Percentiles rank a stretch among this genome's conserved stretches.
phyloP scores from a whole-genome alignment of 2,329 filamentous ascomycete species.

The Cytospora piceae region DNA sequence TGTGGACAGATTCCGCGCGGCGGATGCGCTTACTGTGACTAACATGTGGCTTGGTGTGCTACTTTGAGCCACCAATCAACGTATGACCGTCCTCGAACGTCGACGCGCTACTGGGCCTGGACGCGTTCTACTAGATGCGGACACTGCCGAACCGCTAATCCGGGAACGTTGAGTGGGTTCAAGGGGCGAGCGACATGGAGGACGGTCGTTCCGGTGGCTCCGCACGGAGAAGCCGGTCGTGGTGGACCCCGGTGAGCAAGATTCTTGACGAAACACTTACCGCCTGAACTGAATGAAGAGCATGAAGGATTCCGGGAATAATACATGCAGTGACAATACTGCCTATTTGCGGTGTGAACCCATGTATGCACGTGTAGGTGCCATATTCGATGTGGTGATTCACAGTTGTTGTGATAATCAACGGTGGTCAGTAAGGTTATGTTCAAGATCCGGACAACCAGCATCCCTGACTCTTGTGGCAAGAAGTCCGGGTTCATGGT shows the following conservation, averaged over 20 bases:
- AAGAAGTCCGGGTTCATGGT: neutral
- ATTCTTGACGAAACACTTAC: constrained; percentile 18
- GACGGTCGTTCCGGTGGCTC: constrained; percentile 9
- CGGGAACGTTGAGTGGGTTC: constrained; percentile 41
- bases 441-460: constrained; percentile 6
- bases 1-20: constrained; percentile 45
- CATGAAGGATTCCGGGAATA: neutral
- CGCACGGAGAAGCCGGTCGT: constrained; percentile 24
- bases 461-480: constrained; percentile 4
- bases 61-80: constrained; percentile 38
- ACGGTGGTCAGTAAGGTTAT: constrained; percentile 34
- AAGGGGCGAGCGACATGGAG: constrained; percentile 33
- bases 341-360: neutral
- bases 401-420: constrained; percentile 34
- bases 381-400: constrained; percentile 37
- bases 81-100: constrained; percentile 36
- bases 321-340: neutral
- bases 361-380: constrained; percentile 20
- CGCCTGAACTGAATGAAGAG: constrained; percentile 19
- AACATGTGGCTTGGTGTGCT: constrained; percentile 47
- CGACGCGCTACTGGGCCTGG: constrained; percentile 39
- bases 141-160: constrained; percentile 36
- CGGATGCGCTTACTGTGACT: constrained; percentile 54
- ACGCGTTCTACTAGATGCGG: constrained; percentile 43
- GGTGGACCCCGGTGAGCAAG: constrained; percentile 17